Evolutionary conservation across 768 basidiomycete species (phyloP).

Genomic region (Psilocybe cubensis): DNA sequence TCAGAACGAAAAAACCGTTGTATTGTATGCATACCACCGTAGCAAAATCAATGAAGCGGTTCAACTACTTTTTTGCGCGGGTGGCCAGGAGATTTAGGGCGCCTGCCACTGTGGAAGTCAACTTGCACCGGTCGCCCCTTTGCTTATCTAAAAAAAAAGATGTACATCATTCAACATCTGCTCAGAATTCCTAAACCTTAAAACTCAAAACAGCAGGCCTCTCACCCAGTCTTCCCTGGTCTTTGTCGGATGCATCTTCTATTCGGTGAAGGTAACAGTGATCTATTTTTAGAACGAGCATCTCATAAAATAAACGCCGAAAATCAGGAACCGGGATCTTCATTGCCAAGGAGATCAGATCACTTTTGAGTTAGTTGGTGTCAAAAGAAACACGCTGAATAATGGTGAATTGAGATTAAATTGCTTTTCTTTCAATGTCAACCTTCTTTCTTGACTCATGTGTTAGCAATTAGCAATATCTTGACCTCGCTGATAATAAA

Average conservation of each 20-base stretch:
- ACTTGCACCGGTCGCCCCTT: background rate
- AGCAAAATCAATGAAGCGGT: slow-evolving; percentile 44
- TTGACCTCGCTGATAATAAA: slow-evolving; percentile 23
- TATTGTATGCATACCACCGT: slow-evolving; percentile 57
- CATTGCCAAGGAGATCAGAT: slow-evolving; percentile 24
- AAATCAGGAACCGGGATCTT: slow-evolving; percentile 29
- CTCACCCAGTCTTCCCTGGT: slow-evolving; percentile 35
- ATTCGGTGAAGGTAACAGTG: slow-evolving; percentile 27
- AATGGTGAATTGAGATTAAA: slow-evolving; percentile 38
- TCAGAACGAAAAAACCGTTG: slow-evolving; percentile 43
- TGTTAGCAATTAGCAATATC: slow-evolving; percentile 32
- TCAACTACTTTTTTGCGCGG: slow-evolving; percentile 62
- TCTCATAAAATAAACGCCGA: background rate
- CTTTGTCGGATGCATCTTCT: slow-evolving; percentile 36
- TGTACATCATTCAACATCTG: slow-evolving; percentile 27
- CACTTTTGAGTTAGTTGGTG: slow-evolving; percentile 37
- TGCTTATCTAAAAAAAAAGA: background rate
- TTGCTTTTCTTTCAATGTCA: slow-evolving; percentile 30
- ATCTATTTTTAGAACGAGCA: background rate
- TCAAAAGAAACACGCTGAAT: slow-evolving; percentile 28
- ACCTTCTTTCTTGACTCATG: slow-evolving; percentile 26
- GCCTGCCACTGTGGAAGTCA: slow-evolving; percentile 31
- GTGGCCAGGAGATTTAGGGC: slow-evolving; percentile 49
- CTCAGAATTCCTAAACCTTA: slow-evolving; percentile 32
- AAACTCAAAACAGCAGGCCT: slow-evolving; percentile 31